Evolutionary conservation across 208 protist genomes (phyloP).

Genomic region (Spongospora subterranea): DNA sequence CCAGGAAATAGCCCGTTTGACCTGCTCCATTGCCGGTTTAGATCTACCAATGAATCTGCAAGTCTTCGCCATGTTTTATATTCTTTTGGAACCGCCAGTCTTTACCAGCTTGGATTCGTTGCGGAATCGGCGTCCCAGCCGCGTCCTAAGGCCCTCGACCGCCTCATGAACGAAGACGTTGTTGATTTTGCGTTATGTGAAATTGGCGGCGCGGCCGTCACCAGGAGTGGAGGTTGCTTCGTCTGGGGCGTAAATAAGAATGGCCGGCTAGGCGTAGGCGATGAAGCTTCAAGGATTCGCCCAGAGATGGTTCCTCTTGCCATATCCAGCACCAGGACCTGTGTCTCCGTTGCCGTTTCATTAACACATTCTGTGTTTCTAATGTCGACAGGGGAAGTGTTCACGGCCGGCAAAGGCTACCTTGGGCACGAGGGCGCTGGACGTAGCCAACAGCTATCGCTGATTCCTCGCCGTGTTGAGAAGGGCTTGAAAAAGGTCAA

Average conservation of each 20-base stretch:
- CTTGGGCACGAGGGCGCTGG: not conserved
- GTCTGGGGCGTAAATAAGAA: not conserved
- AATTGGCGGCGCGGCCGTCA: slow-evolving; percentile 36
- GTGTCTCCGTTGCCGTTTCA: not conserved
- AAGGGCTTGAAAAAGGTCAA: slow-evolving; percentile 2
- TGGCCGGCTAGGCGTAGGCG: slow-evolving; percentile 16
- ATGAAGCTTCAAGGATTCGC: slow-evolving; percentile 10
- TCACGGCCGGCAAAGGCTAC: slow-evolving; percentile 9
- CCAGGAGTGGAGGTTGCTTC: not conserved
- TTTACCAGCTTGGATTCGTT: not conserved
- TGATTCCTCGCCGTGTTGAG: slow-evolving; percentile 33
- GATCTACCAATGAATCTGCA: not conserved
- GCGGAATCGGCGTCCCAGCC: not conserved
- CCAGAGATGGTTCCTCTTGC: not conserved
- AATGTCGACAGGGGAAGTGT: slow-evolving; percentile 8
- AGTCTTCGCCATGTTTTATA: not conserved
- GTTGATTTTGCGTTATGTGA: not conserved
- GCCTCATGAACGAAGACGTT: slow-evolving; percentile 1
- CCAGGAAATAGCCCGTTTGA: slow-evolving; percentile 22
- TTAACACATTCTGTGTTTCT: slow-evolving; percentile 48
- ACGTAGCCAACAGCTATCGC: not conserved
- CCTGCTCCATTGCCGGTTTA: slow-evolving; percentile 3
- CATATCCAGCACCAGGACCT: not conserved
- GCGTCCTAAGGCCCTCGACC: not conserved
- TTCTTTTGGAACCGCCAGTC: not conserved